Base-by-base conservation (phyloP, 495 filamentous ascomycete species). In the Xylaria palmicola region DNA sequence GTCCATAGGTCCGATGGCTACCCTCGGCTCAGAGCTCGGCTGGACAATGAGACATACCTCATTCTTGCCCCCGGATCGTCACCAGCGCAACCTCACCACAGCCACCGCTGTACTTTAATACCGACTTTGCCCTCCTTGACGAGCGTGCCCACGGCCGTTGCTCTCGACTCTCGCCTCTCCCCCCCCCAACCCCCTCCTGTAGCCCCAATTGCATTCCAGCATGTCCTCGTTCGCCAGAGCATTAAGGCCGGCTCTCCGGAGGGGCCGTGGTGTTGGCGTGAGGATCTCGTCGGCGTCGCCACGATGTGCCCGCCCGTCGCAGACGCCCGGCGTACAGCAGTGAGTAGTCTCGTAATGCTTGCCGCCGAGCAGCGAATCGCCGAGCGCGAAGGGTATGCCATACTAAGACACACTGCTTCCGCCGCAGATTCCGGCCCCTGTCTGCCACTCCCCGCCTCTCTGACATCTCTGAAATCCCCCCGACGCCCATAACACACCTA, bases 401-500 rank as follows among this genome's bases (percentile, higher is more conserved):
- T 44, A 39, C 37, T 56, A 17, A 43, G n/a, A 71, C 69, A 53
- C 65, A 63, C 47, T 13, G 13, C 32, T 47, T 12, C 19, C 49
- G 13, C 8, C 49, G 6, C 43, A 69, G 62, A 59, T 64, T 66
- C 64, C 81, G 89, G 79, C 78, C 86, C 19, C 83, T 95, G 65
- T 90, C 90, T n/a, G 85, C 85, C 29, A 92, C 90, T 0, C 62
- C 82, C 54, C 74, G 78, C 61, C 84, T 80, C 58, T 71, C 77
- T 56, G 89, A 91, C 72, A 79, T 94, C 62, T 79, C 83, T 58
- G 82, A 84, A 29, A 78, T 96, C 65, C 86, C 87, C 6, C 94
- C 94, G 0, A 98, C 93, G 0, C 95, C 94, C 24, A 97, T 99
- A 76, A 88, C 89, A 58, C 92, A 93, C 77, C 75, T 96, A 67